phyloP scores from a whole-genome alignment of 2,329 filamentous ascomycete species.

The Sarocladium kiliense region DNA sequence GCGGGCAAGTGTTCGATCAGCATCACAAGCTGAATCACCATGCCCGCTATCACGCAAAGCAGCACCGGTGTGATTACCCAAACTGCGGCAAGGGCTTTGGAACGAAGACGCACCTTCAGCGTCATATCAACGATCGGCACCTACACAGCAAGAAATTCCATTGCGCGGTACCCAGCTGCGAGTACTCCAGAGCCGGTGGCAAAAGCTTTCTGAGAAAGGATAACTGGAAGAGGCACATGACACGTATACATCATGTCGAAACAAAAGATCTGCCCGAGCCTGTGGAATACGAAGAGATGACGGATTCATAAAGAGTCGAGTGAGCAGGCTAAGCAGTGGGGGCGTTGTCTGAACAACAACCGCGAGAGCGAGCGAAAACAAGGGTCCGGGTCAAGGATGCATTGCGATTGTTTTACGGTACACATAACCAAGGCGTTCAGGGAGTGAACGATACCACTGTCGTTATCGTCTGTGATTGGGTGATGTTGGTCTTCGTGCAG shows the following conservation, averaged over 20 bases:
- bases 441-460: slow-evolving; percentile 5
- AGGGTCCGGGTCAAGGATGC: not conserved
- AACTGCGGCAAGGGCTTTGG: slow-evolving; percentile 53
- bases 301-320: slow-evolving; percentile 12
- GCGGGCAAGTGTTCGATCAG: slow-evolving; percentile 45
- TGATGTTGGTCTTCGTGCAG: not conserved
- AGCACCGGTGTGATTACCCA: slow-evolving; percentile 50
- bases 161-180: slow-evolving; percentile 48
- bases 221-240: slow-evolving; percentile 59
- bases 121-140: slow-evolving; percentile 58
- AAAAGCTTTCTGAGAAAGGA: slow-evolving; percentile 58
- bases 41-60: slow-evolving; percentile 55
- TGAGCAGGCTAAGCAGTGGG: not conserved
- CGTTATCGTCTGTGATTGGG: not conserved
- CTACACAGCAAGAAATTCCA: slow-evolving; percentile 56
- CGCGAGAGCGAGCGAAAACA: too few species aligned
- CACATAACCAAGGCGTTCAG: not conserved
- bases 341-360: not conserved
- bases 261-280: slow-evolving; percentile 34
- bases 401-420: slow-evolving; percentile 1
- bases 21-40: slow-evolving; percentile 58
- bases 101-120: slow-evolving; percentile 57
- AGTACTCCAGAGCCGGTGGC: slow-evolving; percentile 51
- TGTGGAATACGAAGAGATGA: slow-evolving; percentile 29
- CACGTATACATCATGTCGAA: slow-evolving; percentile 50